Conservation (phyloP, 2,329 filamentous ascomycete species). For the Mollisia scopiformis region DNA sequence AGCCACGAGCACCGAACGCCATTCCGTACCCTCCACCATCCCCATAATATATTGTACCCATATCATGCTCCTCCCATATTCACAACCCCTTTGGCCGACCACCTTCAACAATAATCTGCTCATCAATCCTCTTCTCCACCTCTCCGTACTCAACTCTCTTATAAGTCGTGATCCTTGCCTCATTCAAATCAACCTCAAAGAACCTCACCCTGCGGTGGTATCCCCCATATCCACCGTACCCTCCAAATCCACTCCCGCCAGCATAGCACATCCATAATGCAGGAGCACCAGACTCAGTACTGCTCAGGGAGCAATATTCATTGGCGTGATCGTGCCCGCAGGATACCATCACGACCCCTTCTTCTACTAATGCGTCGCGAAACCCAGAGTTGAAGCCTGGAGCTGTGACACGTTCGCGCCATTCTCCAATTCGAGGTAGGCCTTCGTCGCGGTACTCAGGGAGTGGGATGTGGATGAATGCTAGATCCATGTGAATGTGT, state of each 20-base stretch:
- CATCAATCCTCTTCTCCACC: conserved; percentile 55
- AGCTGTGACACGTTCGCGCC: conserved; percentile 83
- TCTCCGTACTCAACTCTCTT: conserved; percentile 80
- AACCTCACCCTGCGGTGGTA: conserved; percentile 84
- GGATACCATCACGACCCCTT: conserved; percentile 84
- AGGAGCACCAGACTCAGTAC: conserved; percentile 47
- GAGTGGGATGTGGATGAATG: conserved; percentile 96
- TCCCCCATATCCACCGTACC: conserved; percentile 88
- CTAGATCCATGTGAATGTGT: conserved; percentile 91
- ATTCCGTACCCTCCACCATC: background rate
- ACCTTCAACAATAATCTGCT: conserved; percentile 68
- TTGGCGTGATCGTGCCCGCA: conserved; percentile 97
- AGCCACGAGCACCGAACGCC: background rate
- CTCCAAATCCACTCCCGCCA: conserved; percentile 88
- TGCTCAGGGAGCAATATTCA: conserved; percentile 83
- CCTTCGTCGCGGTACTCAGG: conserved; percentile 77
- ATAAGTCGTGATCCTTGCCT: conserved; percentile 87
- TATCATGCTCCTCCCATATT: too few relatives aligned
- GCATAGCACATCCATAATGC: conserved; percentile 98
- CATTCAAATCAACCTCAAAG: conserved; percentile 92
- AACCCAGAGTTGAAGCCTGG: conserved; percentile 92
- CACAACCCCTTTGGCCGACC: conserved; percentile 42
- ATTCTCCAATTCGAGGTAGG: conserved; percentile 68
- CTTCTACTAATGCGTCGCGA: conserved; percentile 82
- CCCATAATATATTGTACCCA: background rate